Evolutionary conservation across 2,329 filamentous ascomycete genomes (phyloP), one percentile per base, ranked within the genome.

Genomic region (Aspergillus aculeatinus): DNA sequence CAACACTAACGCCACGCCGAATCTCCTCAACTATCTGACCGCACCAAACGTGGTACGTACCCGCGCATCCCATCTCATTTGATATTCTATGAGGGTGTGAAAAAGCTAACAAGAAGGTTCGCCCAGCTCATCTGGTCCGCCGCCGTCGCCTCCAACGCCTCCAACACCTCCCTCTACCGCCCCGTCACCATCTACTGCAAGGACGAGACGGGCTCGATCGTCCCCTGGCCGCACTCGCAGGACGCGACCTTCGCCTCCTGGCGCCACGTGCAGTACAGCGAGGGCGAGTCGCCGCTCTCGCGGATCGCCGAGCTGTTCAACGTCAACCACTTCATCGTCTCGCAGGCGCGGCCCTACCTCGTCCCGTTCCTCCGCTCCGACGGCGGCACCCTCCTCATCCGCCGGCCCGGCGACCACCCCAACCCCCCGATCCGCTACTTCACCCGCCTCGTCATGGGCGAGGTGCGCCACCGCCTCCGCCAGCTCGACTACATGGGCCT

Each of bases 281-380:
- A 90, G 63, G 86, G 86, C 48, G 87, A 87, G 64, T 87, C 84
- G 0, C 87, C 87, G 0, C 82, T 95, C 1, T 83, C 86, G 57
- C 85, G 91, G 44, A 87, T 95, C 31, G 86, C 89, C 6, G 89
- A 94, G 76, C 84, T 94, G 11, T 95, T 95, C 82, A 96, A 96
- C 72, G 91, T 96, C 56, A 96, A 96, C 72, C 93, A 97, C 79
- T 97, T 96, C 77, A 92, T 98, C 65, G 87, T 98, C 66, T 95
- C 90, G 65, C 94, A 97, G 78, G 92, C 94, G 0, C 85, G 93
- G 3, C 94, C 94, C 0, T 96, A 96, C 74, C 82, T 96, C 16
- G 88, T 94, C 29, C 93, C 93, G 0, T 95, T 96, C 68, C 81
- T 96, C 5, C 87, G 89, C 62, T 89, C 88, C 50, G 90, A 94